Base-by-base conservation (phyloP, 2,329 filamentous ascomycete genomes). In the Alternaria hordeiaustralica region DNA sequence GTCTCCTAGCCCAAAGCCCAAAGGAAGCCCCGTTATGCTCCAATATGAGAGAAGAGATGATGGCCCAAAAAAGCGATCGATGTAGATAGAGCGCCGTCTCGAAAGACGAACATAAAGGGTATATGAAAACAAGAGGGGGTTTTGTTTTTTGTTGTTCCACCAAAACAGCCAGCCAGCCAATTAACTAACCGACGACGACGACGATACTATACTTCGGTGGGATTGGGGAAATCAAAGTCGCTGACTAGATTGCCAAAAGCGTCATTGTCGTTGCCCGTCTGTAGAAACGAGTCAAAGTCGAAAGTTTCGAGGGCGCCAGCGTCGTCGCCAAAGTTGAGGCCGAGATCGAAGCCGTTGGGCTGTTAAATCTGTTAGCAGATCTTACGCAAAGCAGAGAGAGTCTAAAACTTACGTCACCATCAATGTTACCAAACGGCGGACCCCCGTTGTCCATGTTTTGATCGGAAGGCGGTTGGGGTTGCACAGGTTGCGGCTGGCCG, bases 201-300 rank as follows among this genome's bases (percentile, higher is more conserved):
- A 20, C 30, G 21, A 26, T 11, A 36, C 50, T 63, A 63, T 60
- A 65, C 73, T 67, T 80, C 78, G n/a, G 77, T 69, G 4, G 65
- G 61, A 56, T 75, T 73, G 28, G 73, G 74, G 60, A 83, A 83
- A 61, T 71, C 72, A 50, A 79, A 78, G 44, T 77, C 75, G 20
- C 54, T 60, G n/a, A 64, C 67, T 50, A 78, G 55, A 36, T 75
- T 74, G 51, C 78, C 78, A 44, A 83, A 78, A 10, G 70, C 76
- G 41, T 68, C 72, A 23, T 73, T 81, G 67, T 86, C 86, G 43
- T 82, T 82, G 44, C 80, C 81, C 26, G 85, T 87, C 71, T 89
- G 88, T 56, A 90, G 81, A 81, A 90, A 90, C 15, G 86, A 87
- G 73, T 90, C 88, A 75, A 90, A 90, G 77, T 90, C 88, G 75